Base-by-base conservation (phyloP, 2,329 filamentous ascomycete genomes). In the Fusarium sterilihyphosum region DNA sequence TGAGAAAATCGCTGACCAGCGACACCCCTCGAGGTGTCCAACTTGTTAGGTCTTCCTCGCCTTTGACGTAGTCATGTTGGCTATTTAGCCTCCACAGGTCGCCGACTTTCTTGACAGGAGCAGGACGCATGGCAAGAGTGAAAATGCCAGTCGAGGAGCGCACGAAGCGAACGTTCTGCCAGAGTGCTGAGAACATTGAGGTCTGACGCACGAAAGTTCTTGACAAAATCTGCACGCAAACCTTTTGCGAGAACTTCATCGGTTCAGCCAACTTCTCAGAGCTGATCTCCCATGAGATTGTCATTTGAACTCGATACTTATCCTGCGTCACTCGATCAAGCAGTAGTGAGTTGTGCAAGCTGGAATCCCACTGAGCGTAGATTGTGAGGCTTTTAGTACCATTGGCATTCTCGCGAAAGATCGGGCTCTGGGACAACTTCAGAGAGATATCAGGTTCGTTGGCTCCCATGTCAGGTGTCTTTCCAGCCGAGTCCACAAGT, bases 51-150 rank as follows among this genome's bases (percentile, higher is more conserved):
- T 92, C 88, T 82, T 99, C 96, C 83, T 99, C 95, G 63, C 96
- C 96, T 82, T 98, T 98, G 78, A 99, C 94, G 80, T 98, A 98
- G 81, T 97, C 94, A 78, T 97, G 93, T 68, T 94, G 92, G 22
- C 95, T 98, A 82, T 95, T 97, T 91, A 98, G 94, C 62, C 96
- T 91, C 96, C 96, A 99, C 18, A 99, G 87, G 81, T 99, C 96
- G 7, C 94, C 94, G 2, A 95, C 94, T 53, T 94, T 90, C 83
- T 98, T 98, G 58, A 97, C 95, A 6, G 95, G 95, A 13, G 94
- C 92, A 1, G 96, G 96, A 37, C 94, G 92, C 82, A 98, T 92
- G 11, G 92, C 92, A 57, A 98, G 86, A 3, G 94, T 95, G 83
- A 97, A 99, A 67, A 98, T 94, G 50, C 91, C 92, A 26, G 94